Conservation (phyloP, 2,329 filamentous ascomycete species). For the Fusarium circinatum region DNA sequence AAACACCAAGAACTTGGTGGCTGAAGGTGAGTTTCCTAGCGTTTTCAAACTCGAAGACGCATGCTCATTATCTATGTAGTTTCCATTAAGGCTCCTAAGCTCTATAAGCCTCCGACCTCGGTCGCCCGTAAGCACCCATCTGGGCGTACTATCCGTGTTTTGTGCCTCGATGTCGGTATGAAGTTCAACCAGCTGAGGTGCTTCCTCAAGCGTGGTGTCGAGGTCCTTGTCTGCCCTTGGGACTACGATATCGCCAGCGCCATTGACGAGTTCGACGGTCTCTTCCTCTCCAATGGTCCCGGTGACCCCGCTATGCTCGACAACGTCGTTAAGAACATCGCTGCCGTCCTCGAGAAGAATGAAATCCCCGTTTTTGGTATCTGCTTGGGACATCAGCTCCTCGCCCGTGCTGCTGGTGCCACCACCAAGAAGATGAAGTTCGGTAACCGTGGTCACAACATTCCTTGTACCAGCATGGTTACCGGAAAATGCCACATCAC, state of each 20-base stretch:
- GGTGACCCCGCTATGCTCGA: slow-evolving; percentile 92
- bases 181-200: slow-evolving; percentile 99
- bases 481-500: slow-evolving; percentile 99
- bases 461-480: slow-evolving; percentile 94
- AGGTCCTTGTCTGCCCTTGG: slow-evolving; percentile 95
- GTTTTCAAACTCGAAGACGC: slow-evolving; percentile 31
- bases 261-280: slow-evolving; percentile 88
- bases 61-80: slow-evolving; percentile 69
- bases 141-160: slow-evolving; percentile 84
- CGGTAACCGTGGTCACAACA: slow-evolving; percentile 98
- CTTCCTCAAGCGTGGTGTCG: slow-evolving; percentile 88
- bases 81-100: slow-evolving; percentile 85
- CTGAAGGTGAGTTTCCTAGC: slow-evolving; percentile 77
- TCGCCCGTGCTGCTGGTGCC: slow-evolving; percentile 88
- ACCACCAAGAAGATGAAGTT: slow-evolving; percentile 97
- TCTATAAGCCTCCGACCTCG: slow-evolving; percentile 80
- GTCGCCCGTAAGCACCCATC: slow-evolving; percentile 85
- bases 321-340: slow-evolving; percentile 81
- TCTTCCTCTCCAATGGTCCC: slow-evolving; percentile 98
- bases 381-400: slow-evolving; percentile 92
- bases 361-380: slow-evolving; percentile 94
- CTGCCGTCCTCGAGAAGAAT: slow-evolving; percentile 78
- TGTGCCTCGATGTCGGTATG: slow-evolving; percentile 96
- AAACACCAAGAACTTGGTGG: slow-evolving; percentile 91
- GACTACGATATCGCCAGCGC: slow-evolving; percentile 89